Evolutionary conservation across 208 protist species (phyloP), one percentile per base, ranked within the genome.

Genomic region (Kentomonas sorsogonicus): DNA sequence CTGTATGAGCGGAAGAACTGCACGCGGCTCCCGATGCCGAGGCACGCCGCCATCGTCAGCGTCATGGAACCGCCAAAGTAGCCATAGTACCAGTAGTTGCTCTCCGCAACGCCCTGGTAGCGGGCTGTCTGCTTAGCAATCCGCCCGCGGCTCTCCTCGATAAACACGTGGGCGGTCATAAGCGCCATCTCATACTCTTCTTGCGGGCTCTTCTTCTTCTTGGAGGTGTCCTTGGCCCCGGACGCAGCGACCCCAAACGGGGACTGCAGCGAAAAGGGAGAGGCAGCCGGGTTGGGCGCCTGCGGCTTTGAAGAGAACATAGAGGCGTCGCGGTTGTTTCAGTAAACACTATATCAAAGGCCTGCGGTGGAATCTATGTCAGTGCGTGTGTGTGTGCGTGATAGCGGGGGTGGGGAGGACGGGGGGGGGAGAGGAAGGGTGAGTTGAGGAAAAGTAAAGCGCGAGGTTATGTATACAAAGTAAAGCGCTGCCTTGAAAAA

Each of bases 71-170:
- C 69, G 25, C 76, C 79, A 60, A 81, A 86, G 63, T 92, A 95
- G 15, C 88, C 88, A 55, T 95, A 95, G 26, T 74, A 79, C 82
- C 82, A 92, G 67, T 89, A 89, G 47, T 56, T 84, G 69, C 71
- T 91, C 33, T 83, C 72, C 3, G 77, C 77, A 16, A 95, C 76
- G 9, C 71, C 75, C 22, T 68, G 54, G 54, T 86, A 83, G 40
- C 60, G 36, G 3, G 92, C 77, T 62, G 81, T 75, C 38, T 69
- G 56, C 48, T 77, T 80, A 22, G 41, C 59, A 33, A 95, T 53
- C 18, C 73, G 67, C 9, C 44, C 63, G 10, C 69, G 63, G 58
- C 86, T 92, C 38, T 87, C 78, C 50, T 89, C 83, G 34, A 86
- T 56, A 47, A 92, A 92, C 13, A 89, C 84, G 31, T 70, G 74